These are phyloP conservation scores for Cyberlindnera saturnus DNA, from an alignment of 805 yeast species.

Conservation along the genomic window DNA sequence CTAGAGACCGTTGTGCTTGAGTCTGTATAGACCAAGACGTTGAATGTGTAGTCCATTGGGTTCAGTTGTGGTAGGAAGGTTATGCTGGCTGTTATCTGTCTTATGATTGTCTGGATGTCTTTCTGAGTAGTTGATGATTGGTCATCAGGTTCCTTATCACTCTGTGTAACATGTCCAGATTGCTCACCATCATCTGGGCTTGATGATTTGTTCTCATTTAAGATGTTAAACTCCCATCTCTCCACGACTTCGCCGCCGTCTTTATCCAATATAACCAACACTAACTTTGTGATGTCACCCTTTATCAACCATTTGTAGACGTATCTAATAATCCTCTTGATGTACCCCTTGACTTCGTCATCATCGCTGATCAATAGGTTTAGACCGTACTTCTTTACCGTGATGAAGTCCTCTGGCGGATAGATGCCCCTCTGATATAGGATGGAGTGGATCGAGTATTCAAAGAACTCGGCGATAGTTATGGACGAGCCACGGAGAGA, in stretches of 20 bases:
- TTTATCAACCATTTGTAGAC: constrained; percentile 69
- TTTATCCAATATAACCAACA: constrained; percentile 67
- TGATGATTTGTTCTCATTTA: not conserved
- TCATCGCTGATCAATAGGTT: constrained; percentile 67
- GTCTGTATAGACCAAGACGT: constrained; percentile 78
- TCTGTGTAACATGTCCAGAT: not conserved
- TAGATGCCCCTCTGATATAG: constrained; percentile 87
- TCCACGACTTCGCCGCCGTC: constrained; percentile 66
- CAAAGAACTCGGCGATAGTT: constrained; percentile 76
- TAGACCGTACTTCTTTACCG: constrained; percentile 74
- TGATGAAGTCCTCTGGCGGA: constrained; percentile 77
- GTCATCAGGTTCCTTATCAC: no score
- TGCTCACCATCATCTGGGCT: not conserved
- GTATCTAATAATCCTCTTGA: constrained; percentile 61
- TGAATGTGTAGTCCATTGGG: constrained; percentile 64
- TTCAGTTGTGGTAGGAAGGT: constrained; percentile 76
- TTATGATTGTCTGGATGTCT: constrained; percentile 78
- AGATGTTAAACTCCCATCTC: constrained; percentile 77
- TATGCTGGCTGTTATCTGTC: constrained; percentile 85
- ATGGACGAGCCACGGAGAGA: constrained; percentile 67
- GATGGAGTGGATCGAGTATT: constrained; percentile 73
- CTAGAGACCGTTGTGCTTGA: constrained; percentile 60
- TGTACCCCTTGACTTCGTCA: constrained; percentile 68
- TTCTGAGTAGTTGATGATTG: constrained; percentile 11
- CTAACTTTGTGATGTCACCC: constrained; percentile 60